phyloP scores from a whole-genome alignment of 306 rosid species.

The Sicyos edulis region DNA sequence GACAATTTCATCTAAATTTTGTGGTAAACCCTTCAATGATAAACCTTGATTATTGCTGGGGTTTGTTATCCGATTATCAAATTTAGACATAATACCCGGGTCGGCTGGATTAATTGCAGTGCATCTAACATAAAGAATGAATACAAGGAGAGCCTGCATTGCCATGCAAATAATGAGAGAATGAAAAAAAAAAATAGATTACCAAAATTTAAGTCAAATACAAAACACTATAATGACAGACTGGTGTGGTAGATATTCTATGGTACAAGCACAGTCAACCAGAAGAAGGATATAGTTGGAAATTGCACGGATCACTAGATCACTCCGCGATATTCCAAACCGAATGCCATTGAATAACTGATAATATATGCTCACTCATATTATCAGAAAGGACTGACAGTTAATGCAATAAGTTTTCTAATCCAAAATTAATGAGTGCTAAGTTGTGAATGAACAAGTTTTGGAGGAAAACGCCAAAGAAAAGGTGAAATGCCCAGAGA shows the following conservation, averaged over 20 bases:
- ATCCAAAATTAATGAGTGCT: background rate
- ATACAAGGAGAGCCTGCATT: slow-evolving; percentile 83
- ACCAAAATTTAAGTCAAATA: background rate
- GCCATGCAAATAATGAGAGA: slow-evolving; percentile 28
- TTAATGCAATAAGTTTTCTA: background rate
- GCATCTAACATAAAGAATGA: slow-evolving; percentile 85
- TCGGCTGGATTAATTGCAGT: slow-evolving; percentile 98
- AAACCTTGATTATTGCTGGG: slow-evolving; percentile 38
- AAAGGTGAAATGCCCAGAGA: background rate
- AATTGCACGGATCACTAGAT: background rate
- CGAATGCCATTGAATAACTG: background rate
- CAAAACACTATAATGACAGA: background rate
- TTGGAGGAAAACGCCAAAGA: background rate
- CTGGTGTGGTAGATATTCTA: background rate
- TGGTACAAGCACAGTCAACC: background rate
- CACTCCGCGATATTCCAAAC: background rate
- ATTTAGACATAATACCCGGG: slow-evolving; percentile 89
- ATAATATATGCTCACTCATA: background rate
- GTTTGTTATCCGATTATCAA: slow-evolving; percentile 38
- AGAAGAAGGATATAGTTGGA: background rate
- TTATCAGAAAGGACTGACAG: background rate
- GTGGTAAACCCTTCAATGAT: slow-evolving; percentile 44
- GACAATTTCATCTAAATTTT: slow-evolving; percentile 48
- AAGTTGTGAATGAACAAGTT: background rate
- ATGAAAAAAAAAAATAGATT: slow-evolving; percentile 17